Conservation (phyloP, 2,329 filamentous ascomycete species). For the Neoscytalidium dimidiatum region DNA sequence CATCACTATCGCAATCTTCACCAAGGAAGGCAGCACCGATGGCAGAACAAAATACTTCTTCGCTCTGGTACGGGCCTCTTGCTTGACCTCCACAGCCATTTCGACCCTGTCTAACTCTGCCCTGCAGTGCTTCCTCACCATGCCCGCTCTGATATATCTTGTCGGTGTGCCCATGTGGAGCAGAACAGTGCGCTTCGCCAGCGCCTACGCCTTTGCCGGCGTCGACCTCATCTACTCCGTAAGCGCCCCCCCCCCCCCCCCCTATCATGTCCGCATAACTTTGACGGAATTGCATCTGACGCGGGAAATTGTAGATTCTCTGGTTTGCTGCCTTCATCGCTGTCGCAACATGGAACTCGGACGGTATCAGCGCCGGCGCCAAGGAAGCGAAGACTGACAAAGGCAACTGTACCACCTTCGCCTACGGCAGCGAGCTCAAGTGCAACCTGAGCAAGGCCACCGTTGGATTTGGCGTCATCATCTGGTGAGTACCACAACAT, state of each 20-base stretch:
- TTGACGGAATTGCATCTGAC: slow-evolving; percentile 2
- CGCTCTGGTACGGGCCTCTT: slow-evolving; percentile 50
- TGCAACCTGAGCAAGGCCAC: slow-evolving; percentile 59
- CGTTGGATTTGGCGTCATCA: slow-evolving; percentile 57
- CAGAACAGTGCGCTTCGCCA: slow-evolving; percentile 59
- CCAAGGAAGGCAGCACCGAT: slow-evolving; percentile 55
- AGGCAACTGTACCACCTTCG: slow-evolving; percentile 57
- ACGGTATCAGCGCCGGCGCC: slow-evolving; percentile 55
- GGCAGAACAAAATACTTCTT: slow-evolving; percentile 60
- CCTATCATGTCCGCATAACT: neutral
- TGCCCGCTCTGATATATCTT: slow-evolving; percentile 61
- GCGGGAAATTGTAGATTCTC: slow-evolving; percentile 42
- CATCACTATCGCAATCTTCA: slow-evolving; percentile 60
- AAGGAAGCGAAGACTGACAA: slow-evolving; percentile 41
- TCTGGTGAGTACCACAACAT: slow-evolving; percentile 51
- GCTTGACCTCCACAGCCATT: neutral
- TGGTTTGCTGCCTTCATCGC: slow-evolving; percentile 63
- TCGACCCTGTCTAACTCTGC: neutral
- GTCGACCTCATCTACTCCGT: slow-evolving; percentile 55
- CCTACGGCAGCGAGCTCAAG: slow-evolving; percentile 56
- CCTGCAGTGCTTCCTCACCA: slow-evolving; percentile 59
- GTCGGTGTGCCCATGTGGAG: slow-evolving; percentile 63
- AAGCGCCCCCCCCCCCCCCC: neutral
- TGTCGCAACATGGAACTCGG: slow-evolving; percentile 57
- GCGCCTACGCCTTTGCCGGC: slow-evolving; percentile 60